Evolutionary conservation across 306 rosid genomes (phyloP).

Genomic region (Styphnolobium japonicum): DNA sequence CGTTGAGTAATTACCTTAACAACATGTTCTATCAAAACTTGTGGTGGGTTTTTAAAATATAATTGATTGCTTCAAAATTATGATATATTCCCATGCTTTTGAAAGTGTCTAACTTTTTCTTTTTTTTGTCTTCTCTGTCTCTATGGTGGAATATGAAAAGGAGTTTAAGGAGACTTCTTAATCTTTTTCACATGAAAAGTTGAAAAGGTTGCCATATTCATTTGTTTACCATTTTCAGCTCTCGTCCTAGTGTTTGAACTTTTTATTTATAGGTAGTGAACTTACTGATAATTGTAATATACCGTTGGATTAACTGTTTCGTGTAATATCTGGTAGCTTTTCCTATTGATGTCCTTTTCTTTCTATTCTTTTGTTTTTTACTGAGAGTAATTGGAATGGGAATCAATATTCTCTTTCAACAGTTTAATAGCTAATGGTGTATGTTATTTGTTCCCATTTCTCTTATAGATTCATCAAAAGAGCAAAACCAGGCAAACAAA

Average conservation of each 20-base stretch:
- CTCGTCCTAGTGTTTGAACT: background rate
- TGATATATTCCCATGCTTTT: conserved; percentile 28
- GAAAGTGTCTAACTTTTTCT: background rate
- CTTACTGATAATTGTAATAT: background rate
- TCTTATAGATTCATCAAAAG: conserved; percentile 56
- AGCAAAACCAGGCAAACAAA: conserved; percentile 41
- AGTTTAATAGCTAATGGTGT: conserved; percentile 13
- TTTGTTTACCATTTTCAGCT: background rate
- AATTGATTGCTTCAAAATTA: conserved; percentile 26
- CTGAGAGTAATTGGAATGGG: background rate
- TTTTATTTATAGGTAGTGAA: background rate
- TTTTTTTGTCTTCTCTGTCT: background rate
- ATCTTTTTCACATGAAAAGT: background rate
- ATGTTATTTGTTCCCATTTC: conserved; percentile 23
- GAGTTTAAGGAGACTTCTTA: background rate
- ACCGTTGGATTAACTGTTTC: background rate
- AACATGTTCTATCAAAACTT: background rate
- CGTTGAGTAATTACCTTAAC: conserved; percentile 31
- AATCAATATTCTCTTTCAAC: background rate
- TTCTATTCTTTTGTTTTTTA: background rate
- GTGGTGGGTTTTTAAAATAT: conserved; percentile 18
- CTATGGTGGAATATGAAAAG: conserved; percentile 13
- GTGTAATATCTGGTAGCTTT: background rate
- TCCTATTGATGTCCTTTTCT: background rate
- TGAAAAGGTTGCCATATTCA: background rate